A percentile compares a stretch with the other conserved stretches of the same genome.
Evolutionary conservation across 2,329 filamentous ascomycete species (phyloP).

Genomic region (Dactylellina leptospora): DNA sequence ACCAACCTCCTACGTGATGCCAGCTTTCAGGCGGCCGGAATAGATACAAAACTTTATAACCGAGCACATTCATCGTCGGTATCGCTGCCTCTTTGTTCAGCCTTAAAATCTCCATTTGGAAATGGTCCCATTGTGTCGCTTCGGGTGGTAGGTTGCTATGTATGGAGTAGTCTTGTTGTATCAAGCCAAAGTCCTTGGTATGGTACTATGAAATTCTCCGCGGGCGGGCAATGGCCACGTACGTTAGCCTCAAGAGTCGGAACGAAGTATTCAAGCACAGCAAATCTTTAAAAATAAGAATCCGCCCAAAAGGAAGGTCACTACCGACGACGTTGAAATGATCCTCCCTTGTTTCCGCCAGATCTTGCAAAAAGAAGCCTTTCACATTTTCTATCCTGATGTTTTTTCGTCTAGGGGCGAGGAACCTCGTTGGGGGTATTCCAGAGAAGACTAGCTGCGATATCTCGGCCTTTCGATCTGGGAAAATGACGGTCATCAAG

Average conservation of each 20-base stretch:
- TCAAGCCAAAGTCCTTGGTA: conserved; percentile 46
- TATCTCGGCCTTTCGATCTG: conserved; percentile 21
- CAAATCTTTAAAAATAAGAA: background rate
- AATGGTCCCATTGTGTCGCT: conserved; percentile 48
- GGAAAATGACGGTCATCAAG: conserved; percentile 38
- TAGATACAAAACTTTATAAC: conserved; percentile 50
- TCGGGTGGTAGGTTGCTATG: conserved; percentile 18
- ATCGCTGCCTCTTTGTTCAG: conserved; percentile 25
- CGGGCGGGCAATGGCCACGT: background rate
- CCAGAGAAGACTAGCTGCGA: conserved; percentile 49
- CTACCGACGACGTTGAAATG: conserved; percentile 52
- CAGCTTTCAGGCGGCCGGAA: conserved; percentile 50
- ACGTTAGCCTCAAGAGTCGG: background rate
- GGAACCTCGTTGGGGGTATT: conserved; percentile 34
- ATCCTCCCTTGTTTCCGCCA: conserved; percentile 40
- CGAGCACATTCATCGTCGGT: conserved; percentile 15
- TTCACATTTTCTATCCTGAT: conserved; percentile 41
- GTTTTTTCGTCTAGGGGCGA: conserved; percentile 37
- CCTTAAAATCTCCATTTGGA: conserved; percentile 26
- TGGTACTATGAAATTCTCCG: conserved; percentile 37
- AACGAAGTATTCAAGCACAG: background rate
- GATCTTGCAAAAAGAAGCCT: conserved; percentile 46
- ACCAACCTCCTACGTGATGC: conserved; percentile 51
- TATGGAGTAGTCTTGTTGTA: conserved; percentile 39
- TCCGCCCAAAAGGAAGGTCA: conserved; percentile 44